Base-by-base conservation (phyloP, 2,329 filamentous ascomycete species). In the Claviceps paspali region DNA sequence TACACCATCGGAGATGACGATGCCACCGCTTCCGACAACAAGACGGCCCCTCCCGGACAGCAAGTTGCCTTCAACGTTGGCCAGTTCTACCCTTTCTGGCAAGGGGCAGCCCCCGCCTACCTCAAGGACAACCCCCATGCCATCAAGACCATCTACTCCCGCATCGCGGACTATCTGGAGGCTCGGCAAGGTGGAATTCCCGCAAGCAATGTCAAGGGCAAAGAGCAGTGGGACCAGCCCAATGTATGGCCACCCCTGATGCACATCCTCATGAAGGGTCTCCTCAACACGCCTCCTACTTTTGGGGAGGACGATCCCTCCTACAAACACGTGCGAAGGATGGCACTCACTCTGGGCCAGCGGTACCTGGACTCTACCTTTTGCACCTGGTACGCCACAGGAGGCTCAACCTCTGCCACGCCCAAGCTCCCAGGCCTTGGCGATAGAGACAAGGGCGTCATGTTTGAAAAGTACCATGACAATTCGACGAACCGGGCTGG, bases 391-490 rank as follows among this genome's bases (percentile, higher is more conserved):
- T 73, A 68, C 40, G 71, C 72, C 5, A 81, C 77, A 0, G 77
- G 77, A 17, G 77, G 76, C 3, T 64, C 67, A 2, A 79, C 75
- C 0, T 59, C 60, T 9, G 55, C 62, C 43, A 65, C 60, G 29
- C 68, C 67, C 22, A 67, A 62, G 51, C 59, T 76, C 38, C 51
- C 54, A 12, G 68, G 68, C 1, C 51, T 70, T 1, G 48, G 54
- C 0, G 47, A 59, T 1, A 47, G 59, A 6, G 56, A 62, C 15
- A 55, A 55, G 6, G 77, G 77, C 17, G 72, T 70, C 51, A 80
- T 82, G 62, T 82, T 81, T 50, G 77, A 82, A 53, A 81, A 81
- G 62, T 81, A 81, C 49, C 62, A 61, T 10, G 72, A 78, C 45
- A 69, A 68, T 39, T 56, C 68, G 6, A 73, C 66, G 32, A 76